A percentile compares a stretch with the other conserved stretches of the same genome.
These are phyloP conservation scores for Escovopsis weberi DNA, from an alignment of 2,329 filamentous ascomycete species.

Conservation along the genomic window DNA sequence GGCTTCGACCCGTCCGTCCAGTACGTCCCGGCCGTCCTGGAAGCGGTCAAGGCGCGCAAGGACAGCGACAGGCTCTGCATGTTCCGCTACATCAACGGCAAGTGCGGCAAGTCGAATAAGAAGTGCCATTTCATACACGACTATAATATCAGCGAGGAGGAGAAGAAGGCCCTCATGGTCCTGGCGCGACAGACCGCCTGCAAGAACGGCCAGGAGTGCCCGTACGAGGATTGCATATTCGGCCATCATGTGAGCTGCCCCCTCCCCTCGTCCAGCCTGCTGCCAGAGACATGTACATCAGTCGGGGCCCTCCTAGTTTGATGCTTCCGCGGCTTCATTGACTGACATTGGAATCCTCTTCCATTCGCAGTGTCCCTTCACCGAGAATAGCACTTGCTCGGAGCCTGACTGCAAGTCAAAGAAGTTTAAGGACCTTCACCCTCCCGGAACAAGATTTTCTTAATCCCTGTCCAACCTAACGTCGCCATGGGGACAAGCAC, in stretches of 20 bases:
- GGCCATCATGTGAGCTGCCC: constrained; percentile 40
- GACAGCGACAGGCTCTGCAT: constrained; percentile 45
- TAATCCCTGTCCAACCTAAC: too few relatives aligned
- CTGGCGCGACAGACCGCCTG: constrained; percentile 44
- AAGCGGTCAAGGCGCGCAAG: constrained; percentile 41
- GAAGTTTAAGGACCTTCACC: too few relatives aligned
- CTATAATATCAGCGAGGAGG: constrained; percentile 37
- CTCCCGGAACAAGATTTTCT: too few relatives aligned
- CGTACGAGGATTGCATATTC: constrained; percentile 44
- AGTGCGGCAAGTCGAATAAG: constrained; percentile 39
- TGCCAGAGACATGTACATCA: too few relatives aligned
- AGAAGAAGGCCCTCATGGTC: constrained; percentile 40
- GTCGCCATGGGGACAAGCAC: too few relatives aligned
- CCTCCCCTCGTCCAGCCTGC: too few relatives aligned
- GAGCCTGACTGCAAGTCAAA: too few relatives aligned
- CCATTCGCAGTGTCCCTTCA: too few relatives aligned
- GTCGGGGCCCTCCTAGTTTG: too few relatives aligned
- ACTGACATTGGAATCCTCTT: too few relatives aligned
- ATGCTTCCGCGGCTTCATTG: too few relatives aligned
- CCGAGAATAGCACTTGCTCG: too few relatives aligned
- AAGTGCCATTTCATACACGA: constrained; percentile 43
- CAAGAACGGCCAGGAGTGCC: constrained; percentile 40
- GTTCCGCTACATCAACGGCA: constrained; percentile 44
- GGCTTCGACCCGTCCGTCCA: constrained; percentile 39
- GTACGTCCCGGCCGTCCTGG: constrained; percentile 30